phyloP scores from a whole-genome alignment of 352 stramenopile species.

The Globisporangium okanoganense region DNA sequence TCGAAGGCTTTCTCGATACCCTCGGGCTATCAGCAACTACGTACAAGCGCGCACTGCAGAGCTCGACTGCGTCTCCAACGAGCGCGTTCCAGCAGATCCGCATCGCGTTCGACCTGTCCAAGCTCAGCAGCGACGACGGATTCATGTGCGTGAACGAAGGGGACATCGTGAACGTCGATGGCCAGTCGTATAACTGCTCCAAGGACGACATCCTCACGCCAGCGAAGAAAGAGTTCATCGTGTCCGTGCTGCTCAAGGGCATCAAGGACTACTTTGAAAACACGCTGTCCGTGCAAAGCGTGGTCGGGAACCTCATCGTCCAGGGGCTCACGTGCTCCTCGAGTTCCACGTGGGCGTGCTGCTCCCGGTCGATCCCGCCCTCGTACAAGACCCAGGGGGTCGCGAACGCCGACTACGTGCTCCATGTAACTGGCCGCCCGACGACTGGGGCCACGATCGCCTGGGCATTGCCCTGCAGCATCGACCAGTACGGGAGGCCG shows the following conservation, averaged over 20 bases:
- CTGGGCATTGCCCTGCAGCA: constrained; percentile 77
- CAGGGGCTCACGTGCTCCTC: constrained; percentile 42
- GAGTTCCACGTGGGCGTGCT: constrained; percentile 62
- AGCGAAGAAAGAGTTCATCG: constrained; percentile 65
- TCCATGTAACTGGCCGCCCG: constrained; percentile 72
- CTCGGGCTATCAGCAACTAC: constrained; percentile 26
- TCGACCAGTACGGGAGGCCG: constrained; percentile 70
- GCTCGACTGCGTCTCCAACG: constrained; percentile 4
- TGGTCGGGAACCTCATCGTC: constrained; percentile 65
- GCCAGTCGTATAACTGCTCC: constrained; percentile 43
- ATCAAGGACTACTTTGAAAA: constrained; percentile 58
- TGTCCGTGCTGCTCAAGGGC: constrained; percentile 58
- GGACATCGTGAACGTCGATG: constrained; percentile 49
- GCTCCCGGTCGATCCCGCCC: constrained; percentile 36
- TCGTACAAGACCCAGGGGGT: constrained; percentile 49
- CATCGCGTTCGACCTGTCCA: constrained; percentile 75
- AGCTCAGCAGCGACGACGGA: constrained; percentile 62
- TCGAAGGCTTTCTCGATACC: constrained; percentile 40
- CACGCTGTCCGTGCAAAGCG: constrained; percentile 59
- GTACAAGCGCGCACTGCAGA: constrained; percentile 3
- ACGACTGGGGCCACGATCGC: constrained; percentile 69
- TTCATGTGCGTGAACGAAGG: constrained; percentile 52
- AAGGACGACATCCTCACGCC: constrained; percentile 56
- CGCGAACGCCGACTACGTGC: constrained; percentile 65
- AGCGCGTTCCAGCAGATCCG: constrained; percentile 63